Evolutionary conservation across 768 basidiomycete species (phyloP), one percentile per base, ranked within the genome.

Genomic region (Tephrocybe rancida): DNA sequence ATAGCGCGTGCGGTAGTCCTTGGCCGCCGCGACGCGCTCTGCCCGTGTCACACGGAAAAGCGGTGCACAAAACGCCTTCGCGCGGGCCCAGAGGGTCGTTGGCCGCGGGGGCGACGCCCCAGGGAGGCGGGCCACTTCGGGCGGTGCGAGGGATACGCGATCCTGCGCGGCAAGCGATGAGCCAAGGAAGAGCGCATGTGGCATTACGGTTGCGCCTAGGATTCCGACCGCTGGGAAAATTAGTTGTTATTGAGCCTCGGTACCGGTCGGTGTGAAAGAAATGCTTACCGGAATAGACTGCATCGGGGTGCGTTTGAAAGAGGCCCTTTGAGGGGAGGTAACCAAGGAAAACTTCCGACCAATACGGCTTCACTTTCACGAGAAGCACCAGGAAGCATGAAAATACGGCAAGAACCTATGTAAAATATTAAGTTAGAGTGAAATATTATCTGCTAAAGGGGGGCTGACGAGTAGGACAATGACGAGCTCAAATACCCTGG

Each of bases 171-270:
- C 69, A 8, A 72, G 57, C n/a, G 68, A 68, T 3, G 70, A 73
- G 2, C 72, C 72, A 37, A 72, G 58, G 55, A 71, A 73, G 48
- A 74, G 57, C 5, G 84, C 83, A 65, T 90, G 90, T 1, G 90
- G 90, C 90, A 91, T 92, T 50, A 90, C 83, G 3, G 89, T 91
- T 3, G 89, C 87, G 44, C 85, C 84, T 3, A 85, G 58, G 42
- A 87, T 83, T 26, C 84, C 84, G 51, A 84, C 77, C 26, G 82
- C 80, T 83, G 54, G 3, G 63, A 59, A 16, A 34, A 24, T 67
- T 46, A 49, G 34, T 35, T 56, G 42, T 61, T 2, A 65, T 65
- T 34, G 49, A 42, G 35, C 50, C 37, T 60, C 22, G 29, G 44
- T 9, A 24, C 39, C 27, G 10, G 42, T n/a, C 24, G 27, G 19